A percentile compares a stretch with the other conserved stretches of the same genome.
Conservation (phyloP, 495 filamentous ascomycete genomes). For the Xylaria nigripes region DNA sequence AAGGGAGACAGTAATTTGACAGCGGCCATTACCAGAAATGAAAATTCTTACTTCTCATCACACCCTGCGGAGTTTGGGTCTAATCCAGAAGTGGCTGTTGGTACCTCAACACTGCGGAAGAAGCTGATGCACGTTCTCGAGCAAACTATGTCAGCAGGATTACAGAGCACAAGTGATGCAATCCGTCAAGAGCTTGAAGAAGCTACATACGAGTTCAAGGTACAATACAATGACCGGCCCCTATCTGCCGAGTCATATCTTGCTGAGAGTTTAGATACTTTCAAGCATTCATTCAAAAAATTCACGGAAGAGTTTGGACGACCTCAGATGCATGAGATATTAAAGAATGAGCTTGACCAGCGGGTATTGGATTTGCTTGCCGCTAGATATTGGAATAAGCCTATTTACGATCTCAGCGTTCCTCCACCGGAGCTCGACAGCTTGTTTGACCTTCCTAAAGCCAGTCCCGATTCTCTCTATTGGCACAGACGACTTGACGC, state of each 20-base stretch:
- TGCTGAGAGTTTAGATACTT: constrained; percentile 85
- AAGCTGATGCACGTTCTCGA: constrained; percentile 97
- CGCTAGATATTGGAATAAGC: constrained; percentile 94
- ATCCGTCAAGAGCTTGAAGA: constrained; percentile 95
- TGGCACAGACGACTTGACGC: constrained; percentile 95
- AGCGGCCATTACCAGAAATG: constrained; percentile 75
- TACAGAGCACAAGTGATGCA: constrained; percentile 78
- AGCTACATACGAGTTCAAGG: constrained; percentile 97
- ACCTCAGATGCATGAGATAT: constrained; percentile 74
- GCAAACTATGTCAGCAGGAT: constrained; percentile 88
- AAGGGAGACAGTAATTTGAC: constrained; percentile 76
- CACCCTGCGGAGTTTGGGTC: constrained; percentile 74
- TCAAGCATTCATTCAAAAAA: constrained; percentile 96
- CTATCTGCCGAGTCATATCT: constrained; percentile 93
- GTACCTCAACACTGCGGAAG: constrained; percentile 78
- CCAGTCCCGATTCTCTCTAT: constrained; percentile 72
- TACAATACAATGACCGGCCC: constrained; percentile 96
- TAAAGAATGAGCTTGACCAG: constrained; percentile 91
- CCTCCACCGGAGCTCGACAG: constrained; percentile 60
- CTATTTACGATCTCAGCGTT: constrained; percentile 63
- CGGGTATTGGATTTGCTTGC: constrained; percentile 92
- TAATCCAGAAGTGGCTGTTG: constrained; percentile 62
- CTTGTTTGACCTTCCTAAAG: constrained; percentile 68
- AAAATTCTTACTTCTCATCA: constrained; percentile 77
- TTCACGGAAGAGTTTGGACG: constrained; percentile 87